Conservation (phyloP, 2,329 filamentous ascomycete genomes). For the Juglanconis juglandina region DNA sequence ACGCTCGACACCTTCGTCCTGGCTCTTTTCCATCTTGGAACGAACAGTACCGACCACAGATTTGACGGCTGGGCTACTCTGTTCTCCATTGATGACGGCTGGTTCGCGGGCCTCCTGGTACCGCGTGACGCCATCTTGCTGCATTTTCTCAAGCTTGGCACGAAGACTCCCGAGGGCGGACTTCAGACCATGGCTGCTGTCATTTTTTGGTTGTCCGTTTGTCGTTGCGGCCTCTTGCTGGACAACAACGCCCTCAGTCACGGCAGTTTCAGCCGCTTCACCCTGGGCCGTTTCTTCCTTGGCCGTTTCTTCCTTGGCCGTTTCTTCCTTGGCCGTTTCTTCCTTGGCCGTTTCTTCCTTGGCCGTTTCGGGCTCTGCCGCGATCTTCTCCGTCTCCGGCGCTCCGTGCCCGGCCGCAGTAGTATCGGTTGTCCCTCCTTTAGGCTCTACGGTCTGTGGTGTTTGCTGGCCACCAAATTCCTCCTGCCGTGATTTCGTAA, state of each 20-base stretch:
- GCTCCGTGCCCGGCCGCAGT: no score
- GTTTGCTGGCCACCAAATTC: background rate
- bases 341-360: no score
- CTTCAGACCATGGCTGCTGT: background rate
- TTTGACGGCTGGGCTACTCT: background rate
- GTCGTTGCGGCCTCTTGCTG: background rate
- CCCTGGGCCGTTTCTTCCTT: background rate
- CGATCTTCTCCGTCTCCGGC: no score
- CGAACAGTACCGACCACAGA: background rate
- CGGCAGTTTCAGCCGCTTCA: background rate
- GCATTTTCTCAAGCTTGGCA: background rate
- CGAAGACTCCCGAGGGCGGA: background rate
- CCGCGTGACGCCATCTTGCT: background rate
- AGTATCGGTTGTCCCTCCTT: no score
- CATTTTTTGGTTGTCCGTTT: background rate
- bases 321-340: no score
- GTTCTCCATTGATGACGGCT: background rate
- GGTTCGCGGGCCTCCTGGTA: background rate
- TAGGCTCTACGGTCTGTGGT: background rate
- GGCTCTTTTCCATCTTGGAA: background rate
- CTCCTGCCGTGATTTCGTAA: background rate
- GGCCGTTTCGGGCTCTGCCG: no score
- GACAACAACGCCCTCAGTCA: background rate
- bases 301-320: no score
- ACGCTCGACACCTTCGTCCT: background rate